Conservation (phyloP, 208 protist species). For the Herpetomonas tarakana region DNA sequence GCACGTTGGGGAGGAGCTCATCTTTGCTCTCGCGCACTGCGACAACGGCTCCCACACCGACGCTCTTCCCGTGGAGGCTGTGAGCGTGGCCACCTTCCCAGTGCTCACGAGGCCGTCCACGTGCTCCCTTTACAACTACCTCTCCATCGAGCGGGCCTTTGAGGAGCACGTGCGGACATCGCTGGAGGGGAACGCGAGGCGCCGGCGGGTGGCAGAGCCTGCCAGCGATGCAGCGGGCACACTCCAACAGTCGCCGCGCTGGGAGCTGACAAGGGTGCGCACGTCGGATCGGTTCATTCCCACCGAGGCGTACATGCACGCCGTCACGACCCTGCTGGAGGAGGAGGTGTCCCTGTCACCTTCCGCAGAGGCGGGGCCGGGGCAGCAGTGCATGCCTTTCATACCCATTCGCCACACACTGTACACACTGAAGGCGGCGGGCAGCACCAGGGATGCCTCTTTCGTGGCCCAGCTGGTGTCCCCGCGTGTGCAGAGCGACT, state of each 20-base stretch:
- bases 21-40: constrained; percentile 6
- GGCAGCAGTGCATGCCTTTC: background rate
- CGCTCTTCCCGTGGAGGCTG: background rate
- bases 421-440: background rate
- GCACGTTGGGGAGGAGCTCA: constrained; percentile 18
- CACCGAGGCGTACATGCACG: constrained; percentile 5
- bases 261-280: background rate
- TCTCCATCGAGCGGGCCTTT: constrained; percentile 33
- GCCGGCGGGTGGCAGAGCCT: background rate
- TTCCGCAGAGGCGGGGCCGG: background rate
- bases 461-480: constrained; percentile 35
- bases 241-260: too few species aligned
- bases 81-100: constrained; percentile 20
- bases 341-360: background rate
- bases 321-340: background rate
- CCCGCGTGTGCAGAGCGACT: constrained; percentile 43
- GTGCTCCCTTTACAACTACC: constrained; percentile 37
- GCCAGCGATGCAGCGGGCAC: too few species aligned
- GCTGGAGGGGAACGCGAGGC: background rate
- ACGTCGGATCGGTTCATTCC: constrained; percentile 11
- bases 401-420: background rate
- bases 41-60: background rate
- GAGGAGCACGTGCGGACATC: constrained; percentile 23
- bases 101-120: constrained; percentile 4
- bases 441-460: background rate